Evolutionary conservation across 345 rosid genomes (phyloP), one percentile per base, ranked within the genome.

Genomic region (Rhizophora apiculata): DNA sequence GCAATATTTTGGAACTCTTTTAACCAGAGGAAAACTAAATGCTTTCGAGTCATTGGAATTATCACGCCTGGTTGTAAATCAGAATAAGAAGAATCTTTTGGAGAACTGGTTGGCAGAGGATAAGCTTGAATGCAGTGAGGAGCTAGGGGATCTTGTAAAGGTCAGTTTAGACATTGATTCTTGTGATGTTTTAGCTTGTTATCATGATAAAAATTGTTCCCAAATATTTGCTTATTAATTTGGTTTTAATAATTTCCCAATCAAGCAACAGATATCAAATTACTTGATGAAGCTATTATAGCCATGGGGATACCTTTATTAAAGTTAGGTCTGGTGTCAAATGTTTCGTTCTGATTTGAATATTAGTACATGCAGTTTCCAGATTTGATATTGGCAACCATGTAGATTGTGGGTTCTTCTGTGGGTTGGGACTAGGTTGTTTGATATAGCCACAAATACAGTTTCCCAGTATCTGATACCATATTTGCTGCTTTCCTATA

Each of bases 61-160:
- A 63, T 96, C 99, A 53, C 98, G 99, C 43, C 97, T 96, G 55
- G 99, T 96, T 60, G 97, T 96, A 73, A 96, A 96, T 77, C 98
- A 96, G 81, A 96, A 96, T 82, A 96, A 96, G 75, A 92, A 90
- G 82, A 96, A 96, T 73, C 94, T 96, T 60, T 76, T 96, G 80
- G 96, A 96, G 85, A 90, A 90, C 71, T 96, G 99, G 99, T 78
- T 96, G 82, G 93, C 90, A 5, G 99, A 96, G 83, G 99, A 96
- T 80, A 96, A 96, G 83, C 79, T 96, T 81, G 99, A 96, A 77
- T 96, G 99, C 70, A 92, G 93, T 49, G 99, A 96, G 82, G 99
- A 96, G 74, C 95, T 96, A 62, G 99, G 99, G 60, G 99, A 96
- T 77, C 96, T 96, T 72, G 99, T 92, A 77, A 96, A 96, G 97